Evolutionary conservation across 2,329 filamentous ascomycete genomes (phyloP), one percentile per base, ranked within the genome.

Genomic region (Botryotinia calthae): DNA sequence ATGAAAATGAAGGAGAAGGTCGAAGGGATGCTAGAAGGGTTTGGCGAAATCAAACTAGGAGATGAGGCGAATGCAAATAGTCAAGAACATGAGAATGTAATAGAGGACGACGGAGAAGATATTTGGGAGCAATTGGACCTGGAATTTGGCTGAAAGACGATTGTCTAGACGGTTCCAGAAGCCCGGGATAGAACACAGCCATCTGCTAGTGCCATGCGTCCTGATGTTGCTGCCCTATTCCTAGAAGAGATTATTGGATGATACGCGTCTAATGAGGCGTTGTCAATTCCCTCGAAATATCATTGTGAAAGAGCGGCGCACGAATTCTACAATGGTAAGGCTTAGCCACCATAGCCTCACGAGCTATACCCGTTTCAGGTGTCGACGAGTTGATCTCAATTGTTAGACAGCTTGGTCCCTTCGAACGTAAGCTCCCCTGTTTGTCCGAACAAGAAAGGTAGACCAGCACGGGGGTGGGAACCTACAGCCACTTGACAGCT

Each of bases 1-100:
- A 86, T 87, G 73, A 87, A 87, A 73, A 90, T 90, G 79, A 90
- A 89, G 70, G 89, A 91, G 76, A 92, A 91, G 82, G 92, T 96
- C 75, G 89, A 90, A 78, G 87, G 89, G 56, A 86, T 95, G 72
- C 86, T 98, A 74, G 89, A 89, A 73, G 91, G 90, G 0, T 84
- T 97, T 68, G 88, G 85, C 1, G 87, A 86, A 76, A 80, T 88
- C 20, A 73, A 76, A n/a, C 54, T 77, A 12, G 73, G 51, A 2
- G 77, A 77, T 3, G 65, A 64, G 10, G 73, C 62, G 0, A 69
- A 63, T 31, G 63, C 37, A 18, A 71, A 59, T 31, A 58, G 42
- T n/a, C 78, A 78, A 59, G 77, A 76, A 34, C 72, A 71, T 22
- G 59, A 67, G 16, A 61, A 64, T 31, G 48, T 34, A 34, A 44